Percentiles rank a stretch among this genome's conserved stretches.
phyloP scores from a whole-genome alignment of 1,284 basidiomycete species.

The Porogramme epimiltina region DNA sequence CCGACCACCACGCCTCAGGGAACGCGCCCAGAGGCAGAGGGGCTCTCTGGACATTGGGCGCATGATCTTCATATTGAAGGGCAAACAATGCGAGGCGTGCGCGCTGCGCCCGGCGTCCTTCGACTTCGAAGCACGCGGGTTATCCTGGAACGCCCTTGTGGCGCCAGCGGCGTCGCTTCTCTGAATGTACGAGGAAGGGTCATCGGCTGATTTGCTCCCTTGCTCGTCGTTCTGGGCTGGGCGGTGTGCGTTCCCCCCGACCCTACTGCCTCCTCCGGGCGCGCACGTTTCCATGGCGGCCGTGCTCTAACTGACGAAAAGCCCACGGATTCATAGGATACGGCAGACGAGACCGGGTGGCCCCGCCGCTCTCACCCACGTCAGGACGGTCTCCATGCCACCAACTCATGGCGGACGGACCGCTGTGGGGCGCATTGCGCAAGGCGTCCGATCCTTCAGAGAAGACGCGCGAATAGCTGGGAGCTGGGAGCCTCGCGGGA shows the following conservation, averaged over 20 bases:
- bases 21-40: not conserved
- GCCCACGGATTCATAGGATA: not conserved
- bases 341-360: not conserved
- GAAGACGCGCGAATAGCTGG: conserved; percentile 6
- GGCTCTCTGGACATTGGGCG: conserved; percentile 5
- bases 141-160: not conserved
- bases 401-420: conserved; percentile 15
- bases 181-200: conserved; percentile 1
- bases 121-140: not conserved
- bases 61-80: conserved; percentile 1
- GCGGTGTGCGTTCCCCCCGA: not conserved
- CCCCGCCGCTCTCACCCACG: not conserved
- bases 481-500: conserved; percentile 15
- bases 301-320: too few relatives aligned
- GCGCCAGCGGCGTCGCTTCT: not conserved
- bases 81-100: not conserved
- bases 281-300: conserved; percentile 7
- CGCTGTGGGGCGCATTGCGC: conserved; percentile 9
- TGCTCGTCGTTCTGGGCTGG: not conserved
- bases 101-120: not conserved
- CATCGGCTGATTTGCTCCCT: not conserved
- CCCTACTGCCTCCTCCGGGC: not conserved
- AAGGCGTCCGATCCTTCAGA: conserved; percentile 9
- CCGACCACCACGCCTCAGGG: not conserved
- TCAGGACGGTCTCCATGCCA: conserved; percentile 18